Evolutionary conservation across 139 green algal genomes (phyloP), one percentile per base, ranked within the genome.

Genomic region (Haematococcus lacustris): DNA sequence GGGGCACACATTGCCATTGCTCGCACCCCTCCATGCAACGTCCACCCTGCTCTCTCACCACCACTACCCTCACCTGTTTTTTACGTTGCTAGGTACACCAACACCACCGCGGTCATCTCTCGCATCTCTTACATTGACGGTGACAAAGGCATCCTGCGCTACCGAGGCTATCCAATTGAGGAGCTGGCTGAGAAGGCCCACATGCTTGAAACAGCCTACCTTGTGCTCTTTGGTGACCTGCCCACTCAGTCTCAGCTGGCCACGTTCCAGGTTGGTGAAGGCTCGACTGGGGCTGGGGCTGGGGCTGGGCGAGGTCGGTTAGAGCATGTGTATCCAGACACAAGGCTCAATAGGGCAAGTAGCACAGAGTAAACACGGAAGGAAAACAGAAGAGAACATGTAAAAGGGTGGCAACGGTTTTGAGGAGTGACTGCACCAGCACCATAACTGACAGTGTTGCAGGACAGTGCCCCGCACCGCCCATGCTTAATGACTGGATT

Each of bases 111-210:
- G 9, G 92, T 94, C 66, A 89, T 90, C 61, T 94, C 84, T 34
- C 74, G 71, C 39, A 96, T 99, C 71, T 96, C 85, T 2, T 99
- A 88, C 88, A 99, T 99, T 68, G 95, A 99, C 74, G 95, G 95
- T 71, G 93, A 94, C 60, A 93, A 92, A 81, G 95, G 95, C 35
- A 93, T 98, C 70, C 79, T 98, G 75, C 85, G 93, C 25, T 98
- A 98, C 85, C 82, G 94, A 28, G 94, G 94, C 41, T 97, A 96
- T 74, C 93, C 94, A 37, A 97, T 98, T 71, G 92, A 98, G 82
- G 82, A 97, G 82, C 88, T 98, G 38, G 92, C 92, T 0, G 88
- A 96, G 47, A 78, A 77, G 23, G 91, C 83, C 35, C 88, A 78
- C 76, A 96, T 94, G 73, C 70, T 97, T 57, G 93, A 98, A 81